Base-by-base conservation (phyloP, 192 early-diverging fungal genomes). In the Allomyces macrogynus region DNA sequence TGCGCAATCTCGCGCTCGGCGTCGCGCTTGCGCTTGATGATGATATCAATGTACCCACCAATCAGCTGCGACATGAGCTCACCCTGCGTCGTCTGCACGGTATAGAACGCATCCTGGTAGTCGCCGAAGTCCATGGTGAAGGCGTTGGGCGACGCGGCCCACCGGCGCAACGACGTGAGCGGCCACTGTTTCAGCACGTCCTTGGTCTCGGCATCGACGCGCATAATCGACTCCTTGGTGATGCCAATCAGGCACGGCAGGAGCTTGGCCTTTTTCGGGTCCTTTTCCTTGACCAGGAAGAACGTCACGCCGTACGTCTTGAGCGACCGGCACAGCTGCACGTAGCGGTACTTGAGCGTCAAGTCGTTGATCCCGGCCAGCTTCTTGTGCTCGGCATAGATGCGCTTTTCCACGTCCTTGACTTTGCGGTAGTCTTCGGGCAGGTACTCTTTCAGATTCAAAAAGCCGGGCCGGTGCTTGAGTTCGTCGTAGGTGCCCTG, bases 111-210 rank as follows among this genome's bases (percentile, higher is more conserved):
- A 26, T 83, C 72, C n/a, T 71, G 72, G 63, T 84, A 81, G 62
- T 83, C 80, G 23, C 81, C 81, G 63, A 84, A 79, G 64, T 84
- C 81, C 43, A 84, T 62, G n/a, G 81, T 84, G 64, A 84, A 82
- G 61, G 72, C 81, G 23, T 71, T 79, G 9, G 74, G 63, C 0
- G 76, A 69, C 1, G 80, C 78, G 11, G 81, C 78, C 81, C 81
- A 84, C 20, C 80, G 71, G 18, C 81, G 65, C 40, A 84, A 64
- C 61, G 78, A 76, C n/a, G 75, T 82, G 23, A 84, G 66, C 25
- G 74, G 66, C 81, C 81, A 84, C 40, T 76, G 70, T 14, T 71
- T 68, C 25, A 79, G 20, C 24, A 81, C 71, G 40, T 83, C 74
- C 61, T 84, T 84, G 14, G 81, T 82, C 40, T 77, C 72, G 14